Conservation (phyloP, 2,329 filamentous ascomycete species). For the Cordyceps sp. region DNA sequence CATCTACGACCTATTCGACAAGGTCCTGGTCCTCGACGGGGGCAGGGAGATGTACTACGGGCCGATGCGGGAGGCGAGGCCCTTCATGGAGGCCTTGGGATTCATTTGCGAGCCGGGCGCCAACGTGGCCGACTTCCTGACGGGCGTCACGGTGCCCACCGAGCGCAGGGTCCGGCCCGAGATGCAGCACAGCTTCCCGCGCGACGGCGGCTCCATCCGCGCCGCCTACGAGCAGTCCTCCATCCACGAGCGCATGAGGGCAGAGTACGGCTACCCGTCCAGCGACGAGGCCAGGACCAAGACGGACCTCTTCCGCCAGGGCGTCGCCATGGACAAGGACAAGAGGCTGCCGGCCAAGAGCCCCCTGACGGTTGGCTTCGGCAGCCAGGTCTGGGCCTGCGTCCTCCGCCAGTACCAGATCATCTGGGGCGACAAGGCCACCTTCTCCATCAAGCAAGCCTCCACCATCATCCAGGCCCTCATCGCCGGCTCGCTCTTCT, state of each 20-base stretch:
- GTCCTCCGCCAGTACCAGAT: constrained; percentile 74
- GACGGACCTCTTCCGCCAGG: too few species aligned
- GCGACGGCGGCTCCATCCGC: too few species aligned
- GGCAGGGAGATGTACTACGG: constrained; percentile 67
- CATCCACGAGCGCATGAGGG: too few species aligned
- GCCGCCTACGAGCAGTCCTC: too few species aligned
- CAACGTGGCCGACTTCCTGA: constrained; percentile 70
- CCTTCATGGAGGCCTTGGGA: constrained; percentile 63
- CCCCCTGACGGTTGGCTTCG: constrained; percentile 75
- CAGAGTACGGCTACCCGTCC: too few species aligned
- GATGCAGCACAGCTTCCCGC: too few species aligned
- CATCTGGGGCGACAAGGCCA: too few species aligned
- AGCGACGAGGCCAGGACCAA: too few species aligned
- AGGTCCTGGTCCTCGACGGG: constrained; percentile 65
- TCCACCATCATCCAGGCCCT: constrained; percentile 56
- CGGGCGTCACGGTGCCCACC: too few species aligned
- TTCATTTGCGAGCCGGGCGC: constrained; percentile 58
- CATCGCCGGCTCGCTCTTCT: constrained; percentile 64
- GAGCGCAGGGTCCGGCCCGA: too few species aligned
- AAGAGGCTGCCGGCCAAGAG: too few species aligned
- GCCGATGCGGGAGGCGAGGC: constrained; percentile 45
- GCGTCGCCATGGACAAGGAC: too few species aligned
- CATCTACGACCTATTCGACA: constrained; percentile 67
- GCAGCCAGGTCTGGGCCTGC: constrained; percentile 66
- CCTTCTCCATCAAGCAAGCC: constrained; percentile 67